Evolutionary conservation across 805 yeast species (phyloP), one percentile per base, ranked within the genome.

Genomic region (Hanseniaspora nectarophila): DNA sequence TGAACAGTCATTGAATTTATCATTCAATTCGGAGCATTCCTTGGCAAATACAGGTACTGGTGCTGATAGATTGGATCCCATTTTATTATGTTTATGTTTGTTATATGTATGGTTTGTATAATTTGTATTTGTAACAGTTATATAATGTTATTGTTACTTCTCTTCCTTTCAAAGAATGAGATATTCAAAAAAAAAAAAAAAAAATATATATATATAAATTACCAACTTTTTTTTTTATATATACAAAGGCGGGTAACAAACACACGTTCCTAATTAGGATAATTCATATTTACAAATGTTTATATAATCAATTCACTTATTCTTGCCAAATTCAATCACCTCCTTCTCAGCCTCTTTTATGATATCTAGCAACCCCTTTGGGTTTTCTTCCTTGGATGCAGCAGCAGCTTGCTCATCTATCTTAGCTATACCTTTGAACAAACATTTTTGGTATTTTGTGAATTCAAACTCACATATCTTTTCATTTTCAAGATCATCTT

Each of bases 1-100:
- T 70, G 92, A 92, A 66, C 98, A 92, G 61, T 81, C 83, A 63
- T 92, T 97, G 63, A 92, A 92, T 61, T 80, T 77, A 59, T 79
- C 78, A 67, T 92, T 92, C 54, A 82, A 76, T 33, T 79, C 84
- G 21, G 95, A 86, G 68, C 98, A 92, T 69, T 92, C 97, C 24
- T 97, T 96, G 34, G 98, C 97, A 73, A 92, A 85, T 55, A 95
- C 87, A 3, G 55, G 55, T 4, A 53, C 49, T 15, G 54, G 54
- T 6, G 95, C 74, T 16, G 89, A 82, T 84, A 84, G 77, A 50
- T 72, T 65, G 67, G 80, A 80, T 47, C 88, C 88, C 87, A 82
- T 81, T 37, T 12, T 40, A 7, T 8, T n/a, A 18, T 26, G 16
- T n/a, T 10, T 9, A 15, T 28, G 2, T 15, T 39, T 2, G 8